Percentiles rank a stretch among this genome's conserved stretches.
phyloP scores from a whole-genome alignment of 2,329 filamentous ascomycete genomes.

The Monilinia fructicola region DNA sequence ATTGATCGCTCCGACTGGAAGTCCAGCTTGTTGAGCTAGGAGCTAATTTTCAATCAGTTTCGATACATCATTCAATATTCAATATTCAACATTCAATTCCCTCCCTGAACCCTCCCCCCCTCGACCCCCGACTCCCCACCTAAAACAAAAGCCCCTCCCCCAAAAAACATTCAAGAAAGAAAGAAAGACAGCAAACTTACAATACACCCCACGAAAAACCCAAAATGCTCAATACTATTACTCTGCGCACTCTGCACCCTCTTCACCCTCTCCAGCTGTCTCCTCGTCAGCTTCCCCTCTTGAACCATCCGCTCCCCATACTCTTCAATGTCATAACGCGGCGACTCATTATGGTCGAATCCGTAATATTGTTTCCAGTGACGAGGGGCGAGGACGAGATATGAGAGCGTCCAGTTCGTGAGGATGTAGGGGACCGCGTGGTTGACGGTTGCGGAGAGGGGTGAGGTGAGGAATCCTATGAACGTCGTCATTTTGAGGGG shows the following conservation, averaged over 20 bases:
- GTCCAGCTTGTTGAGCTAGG: not conserved
- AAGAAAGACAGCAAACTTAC: not conserved
- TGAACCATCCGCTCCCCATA: not conserved
- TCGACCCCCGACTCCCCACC: too few species aligned
- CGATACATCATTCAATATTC: not conserved
- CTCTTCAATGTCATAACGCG: not conserved
- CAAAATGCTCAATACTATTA: constrained; percentile 5
- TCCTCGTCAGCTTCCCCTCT: not conserved
- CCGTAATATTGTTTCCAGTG: constrained; percentile 7
- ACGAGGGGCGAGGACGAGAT: not conserved
- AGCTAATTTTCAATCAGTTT: not conserved
- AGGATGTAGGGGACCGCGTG: constrained; percentile 1
- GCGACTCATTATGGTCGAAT: not conserved
- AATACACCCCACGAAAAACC: not conserved
- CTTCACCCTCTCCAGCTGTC: not conserved
- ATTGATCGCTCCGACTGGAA: not conserved
- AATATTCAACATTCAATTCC: too few species aligned
- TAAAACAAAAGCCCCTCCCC: not conserved
- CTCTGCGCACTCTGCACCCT: constrained; percentile 9
- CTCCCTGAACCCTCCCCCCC: too few species aligned
- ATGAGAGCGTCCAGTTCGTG: not conserved
- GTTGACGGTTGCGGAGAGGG: not conserved
- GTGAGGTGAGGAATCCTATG: not conserved
- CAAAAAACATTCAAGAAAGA: too few species aligned
- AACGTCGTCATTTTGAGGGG: not conserved